A percentile compares a stretch with the other conserved stretches of the same genome.
Conservation (phyloP, 768 basidiomycete genomes). For the Lepiota venenata region DNA sequence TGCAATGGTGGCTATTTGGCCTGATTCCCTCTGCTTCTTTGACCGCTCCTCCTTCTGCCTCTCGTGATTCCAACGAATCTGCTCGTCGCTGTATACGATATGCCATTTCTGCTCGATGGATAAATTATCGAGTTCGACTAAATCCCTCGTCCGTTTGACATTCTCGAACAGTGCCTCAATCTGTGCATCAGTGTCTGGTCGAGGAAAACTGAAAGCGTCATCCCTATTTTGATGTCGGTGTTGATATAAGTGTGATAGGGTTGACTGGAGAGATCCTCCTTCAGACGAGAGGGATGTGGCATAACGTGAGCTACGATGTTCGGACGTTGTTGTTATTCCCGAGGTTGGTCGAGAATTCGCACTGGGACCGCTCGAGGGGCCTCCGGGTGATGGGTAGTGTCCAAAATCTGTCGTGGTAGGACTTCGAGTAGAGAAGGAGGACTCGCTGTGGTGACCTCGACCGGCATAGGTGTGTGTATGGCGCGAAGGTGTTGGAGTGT, state of each 20-base stretch:
- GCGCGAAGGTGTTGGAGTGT: conserved; percentile 25
- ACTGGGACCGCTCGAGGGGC: conserved; percentile 25
- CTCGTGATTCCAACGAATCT: conserved; percentile 74
- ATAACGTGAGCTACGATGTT: conserved; percentile 62
- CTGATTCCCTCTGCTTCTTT: conserved; percentile 56
- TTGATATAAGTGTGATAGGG: conserved; percentile 53
- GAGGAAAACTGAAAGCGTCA: conserved; percentile 67
- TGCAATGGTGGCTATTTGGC: conserved; percentile 47
- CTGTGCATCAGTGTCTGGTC: conserved; percentile 73
- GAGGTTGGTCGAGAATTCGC: conserved; percentile 49
- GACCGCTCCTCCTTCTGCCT: conserved; percentile 60
- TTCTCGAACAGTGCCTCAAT: conserved; percentile 81
- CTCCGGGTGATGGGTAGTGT: conserved; percentile 28
- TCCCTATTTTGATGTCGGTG: conserved; percentile 38
- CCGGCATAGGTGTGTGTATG: conserved; percentile 31
- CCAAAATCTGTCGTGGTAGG: conserved; percentile 55
- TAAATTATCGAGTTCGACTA: conserved; percentile 68
- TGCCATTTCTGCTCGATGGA: conserved; percentile 88
- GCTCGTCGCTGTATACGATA: conserved; percentile 82
- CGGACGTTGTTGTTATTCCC: conserved; percentile 51
- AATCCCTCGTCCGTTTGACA: conserved; percentile 66
- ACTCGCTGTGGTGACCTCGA: conserved; percentile 51
- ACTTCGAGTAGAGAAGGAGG: conserved; percentile 44
- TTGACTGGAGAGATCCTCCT: conserved; percentile 35
- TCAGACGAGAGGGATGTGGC: conserved; percentile 54